These are phyloP conservation scores for Entophlyctis luteolus DNA, from an alignment of 192 early-diverging fungal genomes.

Conservation along the genomic window DNA sequence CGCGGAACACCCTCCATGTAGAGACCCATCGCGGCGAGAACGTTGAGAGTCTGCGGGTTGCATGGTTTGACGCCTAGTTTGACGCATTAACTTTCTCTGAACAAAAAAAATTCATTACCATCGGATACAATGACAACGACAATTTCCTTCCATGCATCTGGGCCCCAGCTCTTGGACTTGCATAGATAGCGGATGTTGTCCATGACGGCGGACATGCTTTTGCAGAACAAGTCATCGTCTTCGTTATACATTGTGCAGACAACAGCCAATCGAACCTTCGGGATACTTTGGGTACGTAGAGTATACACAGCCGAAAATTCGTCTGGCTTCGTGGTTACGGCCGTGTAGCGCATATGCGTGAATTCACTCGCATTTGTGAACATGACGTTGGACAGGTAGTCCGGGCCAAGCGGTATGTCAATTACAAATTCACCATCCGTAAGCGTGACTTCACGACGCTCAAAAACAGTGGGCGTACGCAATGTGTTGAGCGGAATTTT, in stretches of 20 bases:
- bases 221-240: constrained; percentile 57
- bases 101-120: constrained; percentile 39
- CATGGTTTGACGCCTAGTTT: constrained; percentile 11
- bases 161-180: constrained; percentile 54
- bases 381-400: constrained; percentile 34
- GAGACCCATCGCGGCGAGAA: constrained; percentile 60
- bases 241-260: constrained; percentile 73
- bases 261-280: constrained; percentile 64
- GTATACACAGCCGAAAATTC: constrained; percentile 61
- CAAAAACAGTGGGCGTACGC: too few species aligned
- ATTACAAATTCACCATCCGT: constrained; percentile 40
- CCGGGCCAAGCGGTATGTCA: constrained; percentile 35
- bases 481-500: constrained; percentile 33
- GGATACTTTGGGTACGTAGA: too few species aligned
- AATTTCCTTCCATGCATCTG: constrained; percentile 67
- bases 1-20: constrained; percentile 52
- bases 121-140: constrained; percentile 72
- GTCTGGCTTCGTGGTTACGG: constrained; percentile 64
- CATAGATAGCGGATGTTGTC: constrained; percentile 66
- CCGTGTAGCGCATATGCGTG: constrained; percentile 70
- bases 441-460: constrained; percentile 26
- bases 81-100: constrained; percentile 7
- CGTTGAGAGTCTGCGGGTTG: constrained; percentile 67
- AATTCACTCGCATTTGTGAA: constrained; percentile 59
- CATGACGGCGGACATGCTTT: constrained; percentile 59